Base-by-base conservation (phyloP, 305 asterid genomes). In the Fraxinus xanthoxyloides region DNA sequence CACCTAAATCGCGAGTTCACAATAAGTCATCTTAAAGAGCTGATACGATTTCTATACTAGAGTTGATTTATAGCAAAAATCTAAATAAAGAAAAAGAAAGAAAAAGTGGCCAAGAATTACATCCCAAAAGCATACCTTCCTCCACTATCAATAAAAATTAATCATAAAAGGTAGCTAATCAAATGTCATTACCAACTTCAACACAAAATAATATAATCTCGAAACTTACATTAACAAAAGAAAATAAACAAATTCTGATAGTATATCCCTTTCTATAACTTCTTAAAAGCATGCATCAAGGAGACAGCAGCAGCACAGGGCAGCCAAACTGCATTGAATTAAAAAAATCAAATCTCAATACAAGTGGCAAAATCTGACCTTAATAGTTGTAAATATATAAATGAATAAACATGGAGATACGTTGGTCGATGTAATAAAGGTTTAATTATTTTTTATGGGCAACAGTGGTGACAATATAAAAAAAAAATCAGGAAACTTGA, bases 301-400 rank as follows among this genome's bases (percentile, higher is more conserved):
- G 59, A 89, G 84, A 82, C 92, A 89, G 83, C 92, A 89, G 74
- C 92, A 89, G 84, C 92, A 89, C 28, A 87, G 79, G 9, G 87
- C 90, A 81, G 92, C 92, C 86, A 84, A 80, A 85, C 92, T 89
- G 85, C 84, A 28, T 59, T 61, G 2, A 23, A 26, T 51, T 51
- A 23, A 63, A 63, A 35, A 36, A 24, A 59, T n/a, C 26, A 21
- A 59, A 59, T 59, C 28, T 19, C 28, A 21, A n/a, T 23, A 59
- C 6, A 1, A 54, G 9, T 59, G 69, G 26, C 26, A 21, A 59
- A 7, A n/a, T 8, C 12, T 59, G 12, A n/a, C 12, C 67, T 19
- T 19, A n/a, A n/a, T 43, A 43, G 15, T 2, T 13, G n/a, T 13
- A 43, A 40, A 40, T 40, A 40, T 40, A 40, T 40, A 10, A 40